phyloP scores from a whole-genome alignment of 2,329 filamentous ascomycete species.

The Decorospora gaudefroyi region DNA sequence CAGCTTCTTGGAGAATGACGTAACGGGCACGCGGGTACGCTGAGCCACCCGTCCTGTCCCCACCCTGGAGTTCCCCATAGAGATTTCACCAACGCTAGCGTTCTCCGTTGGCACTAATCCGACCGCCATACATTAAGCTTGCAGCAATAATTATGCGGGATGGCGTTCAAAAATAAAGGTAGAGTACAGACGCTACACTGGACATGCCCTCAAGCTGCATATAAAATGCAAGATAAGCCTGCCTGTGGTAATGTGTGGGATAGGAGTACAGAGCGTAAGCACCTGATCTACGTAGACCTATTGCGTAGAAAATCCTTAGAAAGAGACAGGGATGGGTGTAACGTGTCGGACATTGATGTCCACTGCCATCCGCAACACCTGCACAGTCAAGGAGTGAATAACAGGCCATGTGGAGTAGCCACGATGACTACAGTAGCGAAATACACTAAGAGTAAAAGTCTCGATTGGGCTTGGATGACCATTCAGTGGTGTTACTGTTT shows the following conservation, averaged over 20 bases:
- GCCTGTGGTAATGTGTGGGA: too few species aligned
- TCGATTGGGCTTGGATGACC: constrained; percentile 45
- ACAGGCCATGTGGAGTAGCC: constrained; percentile 68
- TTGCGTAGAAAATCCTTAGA: constrained; percentile 65
- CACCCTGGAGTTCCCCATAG: neutral
- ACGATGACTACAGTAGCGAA: constrained; percentile 61
- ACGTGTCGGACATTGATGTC: constrained; percentile 65
- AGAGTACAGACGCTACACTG: too few species aligned
- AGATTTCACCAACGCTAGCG: constrained; percentile 3
- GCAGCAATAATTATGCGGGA: too few species aligned
- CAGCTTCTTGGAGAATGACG: constrained; percentile 16
- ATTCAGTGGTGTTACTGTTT: constrained; percentile 67
- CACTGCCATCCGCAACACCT: constrained; percentile 64
- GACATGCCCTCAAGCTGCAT: too few species aligned
- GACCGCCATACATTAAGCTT: too few species aligned
- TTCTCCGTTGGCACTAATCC: constrained; percentile 11
- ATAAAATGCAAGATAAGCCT: too few species aligned
- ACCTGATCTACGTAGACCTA: constrained; percentile 66
- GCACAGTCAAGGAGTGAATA: constrained; percentile 51
- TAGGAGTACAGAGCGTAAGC: too few species aligned
- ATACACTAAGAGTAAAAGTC: constrained; percentile 48
- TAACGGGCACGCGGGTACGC: too few species aligned
- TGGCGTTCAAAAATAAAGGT: too few species aligned
- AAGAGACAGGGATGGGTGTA: constrained; percentile 64
- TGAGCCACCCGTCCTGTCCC: neutral